Evolutionary conservation across 2,329 filamentous ascomycete species (phyloP), one percentile per base, ranked within the genome.

Genomic region (Didymella arachidicola): DNA sequence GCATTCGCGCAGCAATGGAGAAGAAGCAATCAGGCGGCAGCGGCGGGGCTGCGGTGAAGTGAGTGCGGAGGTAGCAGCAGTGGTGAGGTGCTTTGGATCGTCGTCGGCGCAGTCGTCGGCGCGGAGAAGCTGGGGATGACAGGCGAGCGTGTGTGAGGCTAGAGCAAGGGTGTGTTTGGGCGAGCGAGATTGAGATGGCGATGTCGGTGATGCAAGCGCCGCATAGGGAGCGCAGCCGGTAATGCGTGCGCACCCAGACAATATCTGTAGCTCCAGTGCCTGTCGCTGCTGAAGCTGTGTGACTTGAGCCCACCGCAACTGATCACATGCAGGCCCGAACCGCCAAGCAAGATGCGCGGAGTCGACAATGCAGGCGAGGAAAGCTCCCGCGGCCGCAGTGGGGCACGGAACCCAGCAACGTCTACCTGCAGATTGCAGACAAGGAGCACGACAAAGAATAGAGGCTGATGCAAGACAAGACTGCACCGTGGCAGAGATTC

Each of bases 281-380:
- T 38, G 56, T 57, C 52, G 60, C 47, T 62, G 64, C 54, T 70
- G 66, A 72, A 68, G 67, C 67, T 71, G 74, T 76, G 72, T 69
- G 67, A 77, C 72, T 45, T 53, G 58, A 56, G 39, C 58, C 53
- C 30, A 44, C 57, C 64, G 63, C 64, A 67, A 54, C 47, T 56
- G 67, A 71, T 75, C 74, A 76, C 72, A 74, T 73, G 73, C 72
- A 70, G 65, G 47, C 47, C 51, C 16, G 51, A 53, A 36, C 29
- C 34, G 65, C 70, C 67, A 69, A 70, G 68, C 30, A 43, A 27
- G 41, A 58, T 53, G 55, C 54, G 57, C 46, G 59, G 57, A 55
- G 46, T 51, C 48, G 55, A 56, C 51, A 45, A 58, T 48, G 55
- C 49, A 53, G 53, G 56, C 56, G 39, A 50, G 49, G 19, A 58